Percentiles rank a stretch among this genome's conserved stretches.
phyloP scores from a whole-genome alignment of 192 early-diverging fungal species.

The Haplosporangium gracile region DNA sequence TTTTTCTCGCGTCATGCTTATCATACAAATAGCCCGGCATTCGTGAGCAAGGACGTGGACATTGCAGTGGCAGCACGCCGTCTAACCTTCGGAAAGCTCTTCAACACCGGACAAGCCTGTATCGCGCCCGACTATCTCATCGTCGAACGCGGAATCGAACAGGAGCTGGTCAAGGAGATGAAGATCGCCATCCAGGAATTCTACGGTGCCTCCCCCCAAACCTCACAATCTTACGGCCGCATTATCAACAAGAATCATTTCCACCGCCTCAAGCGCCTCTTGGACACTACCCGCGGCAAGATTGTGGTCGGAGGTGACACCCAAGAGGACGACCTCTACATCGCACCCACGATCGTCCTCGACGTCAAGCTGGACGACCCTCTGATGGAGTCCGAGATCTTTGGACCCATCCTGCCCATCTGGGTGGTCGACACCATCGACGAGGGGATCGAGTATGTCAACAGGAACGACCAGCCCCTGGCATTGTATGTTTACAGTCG shows the following conservation, averaged over 20 bases:
- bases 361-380: conserved; percentile 71
- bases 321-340: conserved; percentile 74
- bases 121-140: conserved; percentile 85
- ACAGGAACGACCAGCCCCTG: conserved; percentile 79
- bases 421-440: conserved; percentile 73
- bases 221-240: conserved; percentile 65
- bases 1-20: background rate
- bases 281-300: conserved; percentile 67
- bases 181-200: conserved; percentile 52
- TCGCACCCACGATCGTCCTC: conserved; percentile 87
- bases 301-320: conserved; percentile 72
- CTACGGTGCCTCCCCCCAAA: conserved; percentile 58
- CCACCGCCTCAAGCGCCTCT: conserved; percentile 66
- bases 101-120: conserved; percentile 92
- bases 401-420: conserved; percentile 93
- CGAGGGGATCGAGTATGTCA: conserved; percentile 74
- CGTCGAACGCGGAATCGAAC: conserved; percentile 59
- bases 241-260: conserved; percentile 74
- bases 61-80: conserved; percentile 75
- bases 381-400: conserved; percentile 89
- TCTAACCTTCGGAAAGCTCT: conserved; percentile 84
- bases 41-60: conserved; percentile 78
- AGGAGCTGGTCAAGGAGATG: conserved; percentile 66
- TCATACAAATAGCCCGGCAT: conserved; percentile 62
- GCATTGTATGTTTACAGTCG: conserved; percentile 83